Base-by-base conservation (phyloP, 2,329 filamentous ascomycete genomes). In the Colletotrichum spinosum region DNA sequence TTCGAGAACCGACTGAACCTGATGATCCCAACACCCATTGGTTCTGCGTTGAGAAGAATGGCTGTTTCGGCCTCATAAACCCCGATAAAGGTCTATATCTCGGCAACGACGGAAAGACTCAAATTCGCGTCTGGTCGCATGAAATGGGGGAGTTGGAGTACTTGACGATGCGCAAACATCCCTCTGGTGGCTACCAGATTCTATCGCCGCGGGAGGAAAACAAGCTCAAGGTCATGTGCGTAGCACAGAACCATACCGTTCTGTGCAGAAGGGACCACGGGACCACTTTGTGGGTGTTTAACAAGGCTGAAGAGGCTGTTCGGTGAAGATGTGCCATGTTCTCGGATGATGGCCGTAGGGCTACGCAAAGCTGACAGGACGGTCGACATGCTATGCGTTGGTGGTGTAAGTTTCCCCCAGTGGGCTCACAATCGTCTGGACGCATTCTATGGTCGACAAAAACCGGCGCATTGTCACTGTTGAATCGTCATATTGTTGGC, bases 41-140 rank as follows among this genome's bases (percentile, higher is more conserved):
- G 79, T 55, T 66, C 17, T 81, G 79, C 55, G 72, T 77, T 13
- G 77, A 79, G 41, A 72, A 68, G 35, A 70, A 76, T 6, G 75
- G 77, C 2, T 80, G 77, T 76, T 66, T 80, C 0, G 79, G 78
- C 0, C 80, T 81, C 55, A 70, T 70, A 25, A 77, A 79, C 63
- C 71, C 70, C 15, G 71, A 74, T 3, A 77, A 76, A 1, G 72
- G 73, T 0, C 74, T 63, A 1, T 73, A 75, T 35, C 71, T 80
- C 4, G 78, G 78, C 1, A 75, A 78, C 35, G 68, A 77, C 52
- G 62, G 60, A n/a, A 48, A 48, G 2, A 65, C 61, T 1, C 6
- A 7, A n/a, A 9, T 64, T 4, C 9, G n/a, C 6, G 41, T 42
- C 7, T 11, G 10, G 8, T 11, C 49, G 1, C 37, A 3, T 0